Conservation (phyloP, 2,329 filamentous ascomycete species). For the Blumeria graminis region DNA sequence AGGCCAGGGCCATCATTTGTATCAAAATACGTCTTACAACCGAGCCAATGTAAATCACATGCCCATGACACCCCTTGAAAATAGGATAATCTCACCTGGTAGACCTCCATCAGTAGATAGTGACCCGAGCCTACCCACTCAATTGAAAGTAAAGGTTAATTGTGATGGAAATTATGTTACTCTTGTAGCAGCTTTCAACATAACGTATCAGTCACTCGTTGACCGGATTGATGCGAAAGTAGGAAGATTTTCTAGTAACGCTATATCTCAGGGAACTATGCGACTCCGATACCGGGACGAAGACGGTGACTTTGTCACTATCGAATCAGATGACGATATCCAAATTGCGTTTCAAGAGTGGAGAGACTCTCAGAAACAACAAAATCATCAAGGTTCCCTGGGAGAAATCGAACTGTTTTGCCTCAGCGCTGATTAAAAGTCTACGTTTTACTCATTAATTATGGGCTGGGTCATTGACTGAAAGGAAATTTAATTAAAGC, state of each 20-base stretch:
- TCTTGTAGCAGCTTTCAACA: constrained; percentile 87
- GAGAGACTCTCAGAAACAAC: constrained; percentile 48
- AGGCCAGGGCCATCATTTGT: constrained; percentile 17
- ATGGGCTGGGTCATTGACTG: constrained; percentile 4
- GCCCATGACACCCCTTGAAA: constrained; percentile 14
- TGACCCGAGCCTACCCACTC: constrained; percentile 36
- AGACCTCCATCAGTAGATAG: constrained; percentile 14
- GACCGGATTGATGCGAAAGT: constrained; percentile 94
- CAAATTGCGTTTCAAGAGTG: constrained; percentile 89
- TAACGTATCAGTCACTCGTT: constrained; percentile 77
- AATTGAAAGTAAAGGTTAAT: constrained; percentile 89
- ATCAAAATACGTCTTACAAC: constrained; percentile 15
- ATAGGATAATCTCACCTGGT: constrained; percentile 22
- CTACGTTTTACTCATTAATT: constrained; percentile 2
- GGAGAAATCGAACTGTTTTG: constrained; percentile 83
- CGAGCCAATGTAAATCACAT: constrained; percentile 11
- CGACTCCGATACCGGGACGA: constrained; percentile 79
- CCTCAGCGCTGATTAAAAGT: constrained; percentile 21
- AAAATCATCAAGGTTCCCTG: constrained; percentile 41
- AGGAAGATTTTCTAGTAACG: constrained; percentile 60
- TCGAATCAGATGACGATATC: constrained; percentile 88
- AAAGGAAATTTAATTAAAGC: constrained; percentile 5
- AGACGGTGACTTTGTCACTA: constrained; percentile 80
- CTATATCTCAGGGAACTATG: constrained; percentile 58
- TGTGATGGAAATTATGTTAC: constrained; percentile 83